Evolutionary conservation across 768 basidiomycete species (phyloP).

Genomic region (Termitomyces heimii): DNA sequence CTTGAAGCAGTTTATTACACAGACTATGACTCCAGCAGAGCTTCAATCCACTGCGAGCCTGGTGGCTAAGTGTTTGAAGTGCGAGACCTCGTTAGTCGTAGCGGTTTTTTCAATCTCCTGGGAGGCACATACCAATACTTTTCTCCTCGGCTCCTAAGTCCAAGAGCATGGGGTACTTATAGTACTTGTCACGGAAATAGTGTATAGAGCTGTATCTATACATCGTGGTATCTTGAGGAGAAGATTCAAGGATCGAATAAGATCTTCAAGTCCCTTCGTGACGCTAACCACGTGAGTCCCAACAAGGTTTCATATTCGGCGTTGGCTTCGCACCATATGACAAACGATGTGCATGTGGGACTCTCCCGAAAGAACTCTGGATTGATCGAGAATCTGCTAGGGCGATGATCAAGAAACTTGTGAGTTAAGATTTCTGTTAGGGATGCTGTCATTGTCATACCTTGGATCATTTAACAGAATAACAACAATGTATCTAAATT

Average conservation of each 20-base stretch:
- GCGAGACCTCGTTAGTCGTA: not conserved
- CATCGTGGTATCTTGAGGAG: slow-evolving; percentile 4
- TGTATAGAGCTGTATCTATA: not conserved
- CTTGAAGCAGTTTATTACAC: not conserved
- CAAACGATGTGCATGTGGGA: slow-evolving; percentile 8
- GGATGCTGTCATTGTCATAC: not conserved
- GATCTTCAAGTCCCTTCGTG: not conserved
- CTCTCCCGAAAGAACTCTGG: not conserved
- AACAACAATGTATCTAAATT: no score
- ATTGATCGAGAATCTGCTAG: not conserved
- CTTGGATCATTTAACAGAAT: no score
- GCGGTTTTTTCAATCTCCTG: not conserved
- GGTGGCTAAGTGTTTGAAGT: not conserved
- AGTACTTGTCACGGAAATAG: slow-evolving; percentile 1
- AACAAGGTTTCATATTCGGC: no score
- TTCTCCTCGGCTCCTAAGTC: not conserved
- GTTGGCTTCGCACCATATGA: not conserved
- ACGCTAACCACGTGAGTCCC: slow-evolving; percentile 7
- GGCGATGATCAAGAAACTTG: not conserved
- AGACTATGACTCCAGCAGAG: slow-evolving; percentile 1
- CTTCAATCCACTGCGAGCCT: not conserved
- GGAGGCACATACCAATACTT: not conserved
- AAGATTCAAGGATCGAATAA: not conserved
- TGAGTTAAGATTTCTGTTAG: no score
- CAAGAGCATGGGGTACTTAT: not conserved